Evolutionary conservation across 306 rosid species (phyloP).

Genomic region (Lathyrus aphaca): DNA sequence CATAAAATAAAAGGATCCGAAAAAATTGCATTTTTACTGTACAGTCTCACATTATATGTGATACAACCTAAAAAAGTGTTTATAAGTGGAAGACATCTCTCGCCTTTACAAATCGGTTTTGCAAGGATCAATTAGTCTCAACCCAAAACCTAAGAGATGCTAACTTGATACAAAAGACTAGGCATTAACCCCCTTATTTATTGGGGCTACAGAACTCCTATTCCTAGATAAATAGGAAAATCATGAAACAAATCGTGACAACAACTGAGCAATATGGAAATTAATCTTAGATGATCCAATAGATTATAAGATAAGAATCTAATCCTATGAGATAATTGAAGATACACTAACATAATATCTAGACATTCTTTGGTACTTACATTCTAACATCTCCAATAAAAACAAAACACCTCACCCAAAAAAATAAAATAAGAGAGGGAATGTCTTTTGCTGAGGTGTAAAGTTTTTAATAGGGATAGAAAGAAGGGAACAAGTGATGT

Average conservation of each 20-base stretch:
- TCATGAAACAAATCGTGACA: neutral
- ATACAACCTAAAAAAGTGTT: neutral
- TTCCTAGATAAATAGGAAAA: neutral
- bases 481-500: neutral
- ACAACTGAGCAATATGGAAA: neutral
- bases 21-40: neutral
- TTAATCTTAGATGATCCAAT: neutral
- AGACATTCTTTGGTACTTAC: neutral
- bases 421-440: neutral
- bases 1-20: constrained; percentile 16
- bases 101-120: neutral
- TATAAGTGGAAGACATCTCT: neutral
- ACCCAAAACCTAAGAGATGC: neutral
- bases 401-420: neutral
- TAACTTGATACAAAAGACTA: neutral
- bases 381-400: constrained; percentile 1
- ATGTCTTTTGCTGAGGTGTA: neutral
- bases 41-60: neutral
- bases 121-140: neutral
- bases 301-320: neutral
- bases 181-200: neutral
- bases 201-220: neutral
- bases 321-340: neutral
- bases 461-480: neutral
- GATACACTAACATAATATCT: neutral